Percentiles rank a stretch among this genome's conserved stretches.
Evolutionary conservation across 345 rosid genomes (phyloP).

Genomic region (Pistacia vera): DNA sequence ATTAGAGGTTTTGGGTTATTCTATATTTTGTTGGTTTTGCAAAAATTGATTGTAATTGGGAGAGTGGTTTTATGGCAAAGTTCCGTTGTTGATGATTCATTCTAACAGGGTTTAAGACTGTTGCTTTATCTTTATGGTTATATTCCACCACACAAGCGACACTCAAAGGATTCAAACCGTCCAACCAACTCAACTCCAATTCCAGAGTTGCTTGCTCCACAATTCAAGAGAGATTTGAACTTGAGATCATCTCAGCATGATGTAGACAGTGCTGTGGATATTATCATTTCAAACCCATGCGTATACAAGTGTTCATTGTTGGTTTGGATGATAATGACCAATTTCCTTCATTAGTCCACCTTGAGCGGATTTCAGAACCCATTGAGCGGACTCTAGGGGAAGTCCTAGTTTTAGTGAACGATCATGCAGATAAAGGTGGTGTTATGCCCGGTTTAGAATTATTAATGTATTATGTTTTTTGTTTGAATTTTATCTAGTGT

Average conservation of each 20-base stretch:
- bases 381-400: conserved; percentile 15
- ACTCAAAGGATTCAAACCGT: conserved; percentile 6
- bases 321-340: conserved; percentile 10
- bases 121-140: conserved; percentile 7
- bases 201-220: too few relatives aligned
- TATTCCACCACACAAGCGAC: conserved; percentile 29
- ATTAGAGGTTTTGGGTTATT: too few relatives aligned
- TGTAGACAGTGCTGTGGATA: background rate
- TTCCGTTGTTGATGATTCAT: too few relatives aligned
- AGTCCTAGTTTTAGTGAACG: conserved; percentile 24
- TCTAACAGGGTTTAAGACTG: too few relatives aligned
- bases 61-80: too few relatives aligned
- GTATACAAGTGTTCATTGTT: conserved; percentile 23
- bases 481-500: background rate
- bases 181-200: background rate
- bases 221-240: too few relatives aligned
- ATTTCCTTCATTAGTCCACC: too few relatives aligned
- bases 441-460: background rate
- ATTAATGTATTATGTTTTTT: background rate
- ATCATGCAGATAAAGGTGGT: background rate
- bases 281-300: background rate
- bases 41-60: too few relatives aligned
- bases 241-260: conserved; percentile 11
- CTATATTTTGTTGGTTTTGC: too few relatives aligned
- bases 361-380: background rate